phyloP scores from a whole-genome alignment of 352 stramenopile species.

The Peronospora farinosa region DNA sequence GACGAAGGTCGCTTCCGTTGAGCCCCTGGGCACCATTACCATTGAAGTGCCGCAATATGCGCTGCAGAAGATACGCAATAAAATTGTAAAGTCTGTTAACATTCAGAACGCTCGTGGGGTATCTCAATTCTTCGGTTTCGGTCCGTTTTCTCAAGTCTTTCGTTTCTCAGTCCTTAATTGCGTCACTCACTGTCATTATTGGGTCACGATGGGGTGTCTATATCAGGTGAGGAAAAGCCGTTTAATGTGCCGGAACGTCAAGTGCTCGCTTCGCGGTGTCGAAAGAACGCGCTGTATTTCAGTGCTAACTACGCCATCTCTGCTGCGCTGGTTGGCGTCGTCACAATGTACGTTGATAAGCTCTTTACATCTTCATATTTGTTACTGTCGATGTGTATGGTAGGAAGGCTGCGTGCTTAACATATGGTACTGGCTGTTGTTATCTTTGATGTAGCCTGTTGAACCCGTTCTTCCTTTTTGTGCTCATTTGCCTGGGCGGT shows the following conservation, averaged over 20 bases:
- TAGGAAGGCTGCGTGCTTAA: not conserved
- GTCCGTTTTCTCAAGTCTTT: slow-evolving; percentile 21
- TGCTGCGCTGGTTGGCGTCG: slow-evolving; percentile 61
- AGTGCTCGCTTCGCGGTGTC: slow-evolving; percentile 47
- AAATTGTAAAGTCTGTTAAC: slow-evolving; percentile 59
- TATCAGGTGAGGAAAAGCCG: slow-evolving; percentile 70
- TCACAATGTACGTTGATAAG: slow-evolving; percentile 61
- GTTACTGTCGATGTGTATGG: not conserved
- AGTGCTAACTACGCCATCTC: slow-evolving; percentile 82
- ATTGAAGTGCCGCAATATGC: slow-evolving; percentile 59
- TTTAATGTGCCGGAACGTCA: slow-evolving; percentile 75
- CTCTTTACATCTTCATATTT: not conserved
- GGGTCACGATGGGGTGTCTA: not conserved
- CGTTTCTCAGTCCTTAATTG: not conserved
- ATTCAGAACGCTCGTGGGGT: slow-evolving; percentile 76
- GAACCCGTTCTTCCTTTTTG: slow-evolving; percentile 85
- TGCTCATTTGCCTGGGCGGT: slow-evolving; percentile 72
- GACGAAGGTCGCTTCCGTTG: slow-evolving; percentile 52
- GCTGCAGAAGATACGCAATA: slow-evolving; percentile 59
- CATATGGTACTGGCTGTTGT: not conserved
- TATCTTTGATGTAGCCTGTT: slow-evolving; percentile 40
- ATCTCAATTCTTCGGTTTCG: slow-evolving; percentile 74
- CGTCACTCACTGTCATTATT: not conserved
- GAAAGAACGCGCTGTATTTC: slow-evolving; percentile 82
- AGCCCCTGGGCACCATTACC: slow-evolving; percentile 55